Evolutionary conservation across 1,284 basidiomycete species (phyloP), one percentile per base, ranked within the genome.

Genomic region (Earliella scabrosa): DNA sequence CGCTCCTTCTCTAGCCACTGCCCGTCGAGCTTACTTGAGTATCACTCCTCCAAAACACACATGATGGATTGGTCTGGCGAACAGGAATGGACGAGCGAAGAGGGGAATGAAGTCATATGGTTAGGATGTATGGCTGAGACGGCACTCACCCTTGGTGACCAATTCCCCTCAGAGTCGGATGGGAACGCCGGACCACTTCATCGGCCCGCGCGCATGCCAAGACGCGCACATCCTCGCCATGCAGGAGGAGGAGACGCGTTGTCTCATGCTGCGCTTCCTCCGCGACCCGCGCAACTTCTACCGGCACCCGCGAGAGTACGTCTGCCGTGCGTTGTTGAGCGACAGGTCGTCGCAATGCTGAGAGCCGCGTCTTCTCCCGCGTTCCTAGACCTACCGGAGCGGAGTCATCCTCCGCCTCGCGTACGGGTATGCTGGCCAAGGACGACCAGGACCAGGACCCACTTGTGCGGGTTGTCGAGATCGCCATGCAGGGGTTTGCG

Each of bases 401-500:
- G n/a, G n/a, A n/a, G 54, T 74, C 8, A 73, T 77, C 18, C 67
- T 78, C 7, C 62, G 62, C 3, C 58, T 78, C 6, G 63, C 75
- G 9, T 77, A 76, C 53, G 77, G 77, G 1, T 77, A 79, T 56
- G n/a, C 66, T 72, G 0, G 21, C 43, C 1, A 40, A 50, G 3
- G 54, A 70, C 32, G 61, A 57, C 13, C 62, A 69, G 10, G 77
- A 31, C 7, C 13, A 7, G 29, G 29, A 80, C 50, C 68, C 71
- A 1, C 61, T 78, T 6, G 72, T 78, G 3, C 64, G 70, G 46
- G 74, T 77, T 8, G 76, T 72, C 6, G 72, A 78, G 51, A 66
- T 74, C 40, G 76, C 77, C 13, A 77, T 78, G 74, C 64, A 66
- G n/a, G 75, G 74, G 7, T 76, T 77, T 47, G 63, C 73, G 0